phyloP scores from a whole-genome alignment of 768 basidiomycete genomes.

The Crassisporium funariophilum region DNA sequence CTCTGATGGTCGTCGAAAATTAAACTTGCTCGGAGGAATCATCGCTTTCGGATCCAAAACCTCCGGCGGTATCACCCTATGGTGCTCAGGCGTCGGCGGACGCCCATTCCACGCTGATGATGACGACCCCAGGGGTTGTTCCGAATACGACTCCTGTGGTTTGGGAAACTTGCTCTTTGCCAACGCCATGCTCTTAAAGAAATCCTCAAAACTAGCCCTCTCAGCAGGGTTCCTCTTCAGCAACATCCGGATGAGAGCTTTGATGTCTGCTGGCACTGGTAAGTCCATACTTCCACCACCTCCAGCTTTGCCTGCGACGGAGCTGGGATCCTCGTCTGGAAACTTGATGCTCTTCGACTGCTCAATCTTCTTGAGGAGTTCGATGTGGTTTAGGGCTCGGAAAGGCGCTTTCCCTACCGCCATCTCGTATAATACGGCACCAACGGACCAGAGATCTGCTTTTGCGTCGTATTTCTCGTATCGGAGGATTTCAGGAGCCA shows the following conservation, averaged over 20 bases:
- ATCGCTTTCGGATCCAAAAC: slow-evolving; percentile 78
- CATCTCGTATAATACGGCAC: slow-evolving; percentile 97
- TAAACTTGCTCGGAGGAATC: slow-evolving; percentile 82
- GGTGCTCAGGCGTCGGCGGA: slow-evolving; percentile 66
- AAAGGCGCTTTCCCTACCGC: slow-evolving; percentile 91
- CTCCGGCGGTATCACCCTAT: slow-evolving; percentile 75
- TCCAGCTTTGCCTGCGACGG: slow-evolving; percentile 41
- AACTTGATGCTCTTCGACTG: slow-evolving; percentile 90
- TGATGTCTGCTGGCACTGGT: slow-evolving; percentile 78
- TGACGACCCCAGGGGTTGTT: slow-evolving; percentile 24
- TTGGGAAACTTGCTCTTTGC: slow-evolving; percentile 78
- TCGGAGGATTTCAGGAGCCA: slow-evolving; percentile 97
- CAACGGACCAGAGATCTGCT: slow-evolving; percentile 98
- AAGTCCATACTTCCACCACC: slow-evolving; percentile 53
- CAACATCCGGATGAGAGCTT: slow-evolving; percentile 81
- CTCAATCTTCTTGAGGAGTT: slow-evolving; percentile 92
- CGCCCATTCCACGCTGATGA: slow-evolving; percentile 36
- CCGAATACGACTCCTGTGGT: slow-evolving; percentile 40
- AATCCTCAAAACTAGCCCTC: slow-evolving; percentile 88
- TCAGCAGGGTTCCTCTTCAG: slow-evolving; percentile 84
- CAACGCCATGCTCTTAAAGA: slow-evolving; percentile 81
- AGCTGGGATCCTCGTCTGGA: slow-evolving; percentile 80
- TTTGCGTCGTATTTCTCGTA: slow-evolving; percentile 99
- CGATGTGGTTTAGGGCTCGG: slow-evolving; percentile 94
- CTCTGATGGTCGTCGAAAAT: slow-evolving; percentile 52